Evolutionary conservation across 164 flowering plant species (phyloP), one percentile per base, ranked within the genome.

Genomic region (Santalum album): DNA sequence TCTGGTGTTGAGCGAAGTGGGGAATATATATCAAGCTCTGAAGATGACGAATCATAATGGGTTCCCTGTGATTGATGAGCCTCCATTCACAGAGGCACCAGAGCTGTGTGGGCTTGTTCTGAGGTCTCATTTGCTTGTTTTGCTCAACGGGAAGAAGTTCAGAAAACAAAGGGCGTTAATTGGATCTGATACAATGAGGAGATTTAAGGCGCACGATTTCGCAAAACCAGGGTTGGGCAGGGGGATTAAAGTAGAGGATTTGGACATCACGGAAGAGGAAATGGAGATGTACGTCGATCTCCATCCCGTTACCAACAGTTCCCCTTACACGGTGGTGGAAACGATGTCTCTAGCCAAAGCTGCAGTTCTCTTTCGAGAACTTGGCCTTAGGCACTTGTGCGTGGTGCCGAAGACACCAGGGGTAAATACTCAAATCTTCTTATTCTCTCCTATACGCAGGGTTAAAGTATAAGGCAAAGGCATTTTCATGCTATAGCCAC

Each of bases 341-440:
- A 82, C 96, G 16, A 88, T 84, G 96, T 88, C 98, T n/a, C 78
- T 91, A 1, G 96, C 96, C 14, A 91, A 91, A 70, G 96, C 96
- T 55, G 92, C 90, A 12, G 47, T 84, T 46, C 83, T 88, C 18
- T 88, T 91, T 43, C 81, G 89, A 20, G 77, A 76, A 51, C 78
- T 88, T 39, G 98, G 87, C 22, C 87, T 91, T 20, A 69, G 98
- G 64, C 96, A 91, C 67, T 49, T 91, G 67, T 74, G 82, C 53
- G 95, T 91, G 23, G 82, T 91, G 48, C 98, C 98, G n/a, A 91
- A 86, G 69, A 86, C 73, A 35, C 79, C 79, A 15, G 89, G 84
- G 78, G 98, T 84, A 73, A 69, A 72, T 51, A 54, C 51, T 59
- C 52, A 47, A 25, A 26, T 32, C 45, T 29, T 49, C 27, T 17